Conservation (phyloP, 495 filamentous ascomycete genomes). For the Xanthoparmelia taractica region DNA sequence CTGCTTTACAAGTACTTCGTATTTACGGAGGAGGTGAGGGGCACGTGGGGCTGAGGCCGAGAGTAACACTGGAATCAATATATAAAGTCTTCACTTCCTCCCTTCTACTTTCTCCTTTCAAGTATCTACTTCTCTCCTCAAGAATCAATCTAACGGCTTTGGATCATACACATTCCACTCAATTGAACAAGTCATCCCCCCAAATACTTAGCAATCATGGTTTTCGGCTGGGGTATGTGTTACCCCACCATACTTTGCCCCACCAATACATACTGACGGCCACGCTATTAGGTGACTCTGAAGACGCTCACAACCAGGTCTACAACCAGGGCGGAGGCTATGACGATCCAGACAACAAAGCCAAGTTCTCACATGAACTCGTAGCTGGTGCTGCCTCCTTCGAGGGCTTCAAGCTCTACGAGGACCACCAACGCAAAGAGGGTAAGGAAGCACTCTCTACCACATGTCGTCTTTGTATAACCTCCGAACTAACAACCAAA, state of each 20-base stretch:
- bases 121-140: neutral
- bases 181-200: neutral
- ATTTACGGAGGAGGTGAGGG: neutral
- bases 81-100: neutral
- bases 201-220: constrained; percentile 13
- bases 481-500: neutral
- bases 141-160: neutral
- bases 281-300: constrained; percentile 36
- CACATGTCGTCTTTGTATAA: neutral
- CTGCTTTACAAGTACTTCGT: no score
- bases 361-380: constrained; percentile 63
- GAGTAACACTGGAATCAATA: neutral
- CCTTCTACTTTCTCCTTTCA: neutral
- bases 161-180: neutral
- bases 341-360: constrained; percentile 40
- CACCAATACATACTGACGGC: neutral
- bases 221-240: constrained; percentile 23
- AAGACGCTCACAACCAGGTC: constrained; percentile 53
- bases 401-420: constrained; percentile 71
- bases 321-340: constrained; percentile 38
- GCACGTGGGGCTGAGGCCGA: neutral
- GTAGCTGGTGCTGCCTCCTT: constrained; percentile 71
- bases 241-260: neutral
- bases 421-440: constrained; percentile 65
- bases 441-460: constrained; percentile 38